phyloP scores from a whole-genome alignment of 2,329 filamentous ascomycete genomes.

The Penicillium rolfsii region DNA sequence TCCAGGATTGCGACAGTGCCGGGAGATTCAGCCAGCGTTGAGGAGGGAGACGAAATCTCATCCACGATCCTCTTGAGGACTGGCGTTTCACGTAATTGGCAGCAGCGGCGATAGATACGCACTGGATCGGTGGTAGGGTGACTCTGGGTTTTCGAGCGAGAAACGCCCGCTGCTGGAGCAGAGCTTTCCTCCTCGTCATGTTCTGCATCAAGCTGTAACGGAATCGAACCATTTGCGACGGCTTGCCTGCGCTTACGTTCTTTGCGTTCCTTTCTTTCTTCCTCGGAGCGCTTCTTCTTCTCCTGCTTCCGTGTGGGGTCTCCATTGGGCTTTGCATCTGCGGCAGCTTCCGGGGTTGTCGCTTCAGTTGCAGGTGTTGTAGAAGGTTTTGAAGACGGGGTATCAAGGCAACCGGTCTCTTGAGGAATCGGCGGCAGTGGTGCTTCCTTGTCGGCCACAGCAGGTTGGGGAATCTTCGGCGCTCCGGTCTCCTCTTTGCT shows the following conservation, averaged over 20 bases:
- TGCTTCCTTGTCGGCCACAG: constrained; percentile 59
- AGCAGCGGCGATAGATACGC: constrained; percentile 91
- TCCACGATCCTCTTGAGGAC: constrained; percentile 91
- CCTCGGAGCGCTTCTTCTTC: constrained; percentile 94
- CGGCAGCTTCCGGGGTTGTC: constrained; percentile 11
- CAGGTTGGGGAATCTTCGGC: constrained; percentile 66
- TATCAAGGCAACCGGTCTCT: constrained; percentile 4
- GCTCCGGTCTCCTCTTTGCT: constrained; percentile 74
- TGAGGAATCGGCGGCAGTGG: background rate
- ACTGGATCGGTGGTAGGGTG: constrained; percentile 87
- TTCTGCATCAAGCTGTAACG: constrained; percentile 78
- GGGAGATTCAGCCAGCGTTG: constrained; percentile 63
- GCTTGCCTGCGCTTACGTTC: constrained; percentile 84
- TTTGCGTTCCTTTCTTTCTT: constrained; percentile 87
- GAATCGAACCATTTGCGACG: constrained; percentile 83
- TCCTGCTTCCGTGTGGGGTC: constrained; percentile 77
- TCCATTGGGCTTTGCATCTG: constrained; percentile 32
- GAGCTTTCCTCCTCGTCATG: constrained; percentile 62
- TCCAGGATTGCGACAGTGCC: constrained; percentile 84
- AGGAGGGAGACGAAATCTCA: constrained; percentile 75
- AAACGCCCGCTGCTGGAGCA: constrained; percentile 33
- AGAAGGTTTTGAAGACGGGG: constrained; percentile 15
- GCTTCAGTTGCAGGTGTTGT: constrained; percentile 10
- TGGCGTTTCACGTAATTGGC: constrained; percentile 88
- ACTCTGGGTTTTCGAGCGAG: constrained; percentile 59